Evolutionary conservation across 495 filamentous ascomycete species (phyloP).

Genomic region (Penicillium mononematosum): DNA sequence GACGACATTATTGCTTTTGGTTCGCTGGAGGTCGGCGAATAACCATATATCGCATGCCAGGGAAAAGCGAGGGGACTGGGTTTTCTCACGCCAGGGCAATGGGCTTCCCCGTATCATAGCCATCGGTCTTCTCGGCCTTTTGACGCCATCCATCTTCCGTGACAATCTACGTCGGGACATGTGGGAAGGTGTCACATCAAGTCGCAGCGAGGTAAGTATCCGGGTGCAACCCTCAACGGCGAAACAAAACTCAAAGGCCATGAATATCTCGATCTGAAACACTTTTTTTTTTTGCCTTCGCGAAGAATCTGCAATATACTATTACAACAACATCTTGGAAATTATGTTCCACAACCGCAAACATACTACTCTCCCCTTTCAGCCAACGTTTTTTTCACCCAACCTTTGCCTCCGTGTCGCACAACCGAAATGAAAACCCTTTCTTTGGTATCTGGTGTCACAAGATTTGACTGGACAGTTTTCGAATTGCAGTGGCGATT

Average conservation of each 20-base stretch:
- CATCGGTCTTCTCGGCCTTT: not conserved
- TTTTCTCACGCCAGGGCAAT: not conserved
- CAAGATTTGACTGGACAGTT: constrained; percentile 25
- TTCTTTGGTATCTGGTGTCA: not conserved
- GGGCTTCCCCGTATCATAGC: not conserved
- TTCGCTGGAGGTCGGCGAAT: not conserved
- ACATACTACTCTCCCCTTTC: not conserved
- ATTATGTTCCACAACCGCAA: constrained; percentile 3
- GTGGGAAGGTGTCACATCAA: constrained; percentile 5
- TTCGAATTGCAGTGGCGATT: constrained; percentile 29
- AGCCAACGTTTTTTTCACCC: not conserved
- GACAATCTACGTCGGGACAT: not conserved
- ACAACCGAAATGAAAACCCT: not conserved
- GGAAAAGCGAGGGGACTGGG: not conserved
- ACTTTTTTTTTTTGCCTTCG: not conserved
- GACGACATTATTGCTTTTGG: not conserved
- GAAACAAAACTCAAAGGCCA: not conserved
- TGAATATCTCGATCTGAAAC: constrained; percentile 8
- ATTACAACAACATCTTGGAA: not conserved
- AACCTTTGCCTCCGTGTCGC: not conserved
- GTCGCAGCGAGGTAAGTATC: constrained; percentile 7
- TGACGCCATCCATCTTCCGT: not conserved
- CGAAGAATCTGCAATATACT: not conserved
- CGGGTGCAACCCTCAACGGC: constrained; percentile 12
- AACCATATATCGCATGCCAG: not conserved